Evolutionary conservation across 2,329 filamentous ascomycete genomes (phyloP).

Genomic region (Bipolaris victoriae): DNA sequence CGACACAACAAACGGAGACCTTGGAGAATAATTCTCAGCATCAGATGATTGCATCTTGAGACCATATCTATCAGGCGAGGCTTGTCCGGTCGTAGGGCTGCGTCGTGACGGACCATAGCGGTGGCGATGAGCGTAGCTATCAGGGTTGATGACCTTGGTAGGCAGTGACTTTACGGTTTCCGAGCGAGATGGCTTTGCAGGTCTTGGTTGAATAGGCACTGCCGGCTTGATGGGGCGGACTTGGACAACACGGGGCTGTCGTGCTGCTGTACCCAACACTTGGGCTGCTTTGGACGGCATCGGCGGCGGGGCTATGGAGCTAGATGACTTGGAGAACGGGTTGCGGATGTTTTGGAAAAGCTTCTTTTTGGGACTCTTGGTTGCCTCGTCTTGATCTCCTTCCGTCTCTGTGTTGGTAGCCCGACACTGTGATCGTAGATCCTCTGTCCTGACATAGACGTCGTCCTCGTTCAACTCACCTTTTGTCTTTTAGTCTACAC

Average conservation of each 20-base stretch:
- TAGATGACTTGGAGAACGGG: constrained; percentile 29
- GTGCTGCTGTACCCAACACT: constrained; percentile 41
- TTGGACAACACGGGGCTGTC: constrained; percentile 20
- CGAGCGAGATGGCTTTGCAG: constrained; percentile 26
- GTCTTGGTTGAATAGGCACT: constrained; percentile 11
- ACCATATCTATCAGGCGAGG: constrained; percentile 17
- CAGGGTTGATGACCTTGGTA: constrained; percentile 23
- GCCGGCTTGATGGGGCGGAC: constrained; percentile 26
- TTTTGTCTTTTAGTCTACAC: constrained; percentile 1
- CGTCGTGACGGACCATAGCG: constrained; percentile 3
- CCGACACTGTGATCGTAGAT: constrained; percentile 30
- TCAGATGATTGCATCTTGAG: constrained; percentile 8
- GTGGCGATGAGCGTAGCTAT: constrained; percentile 17
- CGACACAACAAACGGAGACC: constrained; percentile 3
- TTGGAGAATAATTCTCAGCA: constrained; percentile 7
- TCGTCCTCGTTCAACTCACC: constrained; percentile 16
- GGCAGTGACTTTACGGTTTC: constrained; percentile 38
- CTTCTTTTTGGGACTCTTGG: constrained; percentile 51
- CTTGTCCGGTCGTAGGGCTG: constrained; percentile 8
- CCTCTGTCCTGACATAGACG: constrained; percentile 27
- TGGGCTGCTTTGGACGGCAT: constrained; percentile 41
- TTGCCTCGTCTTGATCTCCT: constrained; percentile 15
- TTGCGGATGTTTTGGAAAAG: constrained; percentile 46
- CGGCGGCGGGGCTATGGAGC: constrained; percentile 8
- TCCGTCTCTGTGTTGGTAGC: constrained; percentile 21